phyloP scores from a whole-genome alignment of 345 rosid species.

The thale cress (Arabidopsis thaliana) region DNA sequence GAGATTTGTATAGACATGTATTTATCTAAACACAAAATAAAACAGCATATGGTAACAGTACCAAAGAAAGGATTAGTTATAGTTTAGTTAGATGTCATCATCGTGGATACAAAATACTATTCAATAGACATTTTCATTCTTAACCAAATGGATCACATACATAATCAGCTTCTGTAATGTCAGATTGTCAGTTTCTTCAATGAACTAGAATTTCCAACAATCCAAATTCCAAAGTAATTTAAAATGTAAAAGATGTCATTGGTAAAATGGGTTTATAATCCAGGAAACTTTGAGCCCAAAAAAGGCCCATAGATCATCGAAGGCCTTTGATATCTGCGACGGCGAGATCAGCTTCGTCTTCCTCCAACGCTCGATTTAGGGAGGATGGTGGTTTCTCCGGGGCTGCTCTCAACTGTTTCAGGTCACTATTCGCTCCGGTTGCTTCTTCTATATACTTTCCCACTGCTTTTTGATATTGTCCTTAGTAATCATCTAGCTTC shows the following conservation, averaged over 20 bases:
- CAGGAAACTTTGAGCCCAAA: neutral
- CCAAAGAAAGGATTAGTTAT: neutral
- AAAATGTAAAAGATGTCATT: no score
- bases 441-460: neutral
- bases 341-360: conserved; percentile 1
- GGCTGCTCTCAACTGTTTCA: conserved; percentile 31
- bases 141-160: neutral
- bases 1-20: neutral
- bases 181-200: no score
- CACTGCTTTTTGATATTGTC: neutral
- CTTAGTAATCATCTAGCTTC: neutral
- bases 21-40: neutral
- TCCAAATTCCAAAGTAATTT: no score
- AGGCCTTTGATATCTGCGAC: neutral
- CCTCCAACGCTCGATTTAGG: neutral
- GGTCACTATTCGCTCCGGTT: neutral
- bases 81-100: conserved; percentile 4
- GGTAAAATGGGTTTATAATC: neutral
- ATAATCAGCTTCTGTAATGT: no score
- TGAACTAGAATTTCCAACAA: no score
- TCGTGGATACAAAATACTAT: neutral
- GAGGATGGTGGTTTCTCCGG: conserved; percentile 39
- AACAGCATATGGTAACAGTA: neutral
- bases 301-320: conserved; percentile 1
- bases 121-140: neutral